A percentile compares a stretch with the other conserved stretches of the same genome.
Conservation (phyloP, 2,329 filamentous ascomycete species). For the Truncatella angustata region DNA sequence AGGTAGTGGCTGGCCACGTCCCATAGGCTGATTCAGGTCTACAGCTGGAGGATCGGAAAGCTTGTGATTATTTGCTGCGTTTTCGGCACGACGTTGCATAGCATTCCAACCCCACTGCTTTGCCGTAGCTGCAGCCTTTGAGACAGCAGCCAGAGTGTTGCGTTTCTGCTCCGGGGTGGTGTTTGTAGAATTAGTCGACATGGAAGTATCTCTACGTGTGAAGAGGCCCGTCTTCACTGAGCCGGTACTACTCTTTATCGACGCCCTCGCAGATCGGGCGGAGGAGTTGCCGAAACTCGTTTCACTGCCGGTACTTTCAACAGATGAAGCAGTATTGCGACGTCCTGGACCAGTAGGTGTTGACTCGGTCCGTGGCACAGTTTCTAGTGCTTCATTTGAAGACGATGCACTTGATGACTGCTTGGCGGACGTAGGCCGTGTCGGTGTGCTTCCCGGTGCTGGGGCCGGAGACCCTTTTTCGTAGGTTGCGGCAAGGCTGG, state of each 20-base stretch:
- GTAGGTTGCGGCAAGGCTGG: slow-evolving; percentile 35
- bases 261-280: slow-evolving; percentile 19
- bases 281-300: slow-evolving; percentile 18
- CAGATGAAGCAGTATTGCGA: slow-evolving; percentile 28
- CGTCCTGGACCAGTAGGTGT: slow-evolving; percentile 22
- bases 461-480: slow-evolving; percentile 37
- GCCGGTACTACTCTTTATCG: slow-evolving; percentile 25
- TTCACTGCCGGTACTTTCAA: slow-evolving; percentile 22
- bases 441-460: slow-evolving; percentile 25
- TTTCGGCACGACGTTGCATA: slow-evolving; percentile 28
- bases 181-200: slow-evolving; percentile 13
- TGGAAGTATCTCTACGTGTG: slow-evolving; percentile 23
- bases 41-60: slow-evolving; percentile 26
- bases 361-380: slow-evolving; percentile 15
- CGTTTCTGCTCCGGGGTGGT: slow-evolving; percentile 15
- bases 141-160: slow-evolving; percentile 28
- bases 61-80: slow-evolving; percentile 25
- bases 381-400: slow-evolving; percentile 22
- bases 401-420: slow-evolving; percentile 8
- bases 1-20: slow-evolving; percentile 30
- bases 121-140: slow-evolving; percentile 30
- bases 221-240: slow-evolving; percentile 27
- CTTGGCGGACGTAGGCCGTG: slow-evolving; percentile 17
- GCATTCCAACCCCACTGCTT: slow-evolving; percentile 32
- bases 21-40: slow-evolving; percentile 32